These are phyloP conservation scores for Echium plantagineum DNA, from an alignment of 257 asterid species.

Conservation along the genomic window DNA sequence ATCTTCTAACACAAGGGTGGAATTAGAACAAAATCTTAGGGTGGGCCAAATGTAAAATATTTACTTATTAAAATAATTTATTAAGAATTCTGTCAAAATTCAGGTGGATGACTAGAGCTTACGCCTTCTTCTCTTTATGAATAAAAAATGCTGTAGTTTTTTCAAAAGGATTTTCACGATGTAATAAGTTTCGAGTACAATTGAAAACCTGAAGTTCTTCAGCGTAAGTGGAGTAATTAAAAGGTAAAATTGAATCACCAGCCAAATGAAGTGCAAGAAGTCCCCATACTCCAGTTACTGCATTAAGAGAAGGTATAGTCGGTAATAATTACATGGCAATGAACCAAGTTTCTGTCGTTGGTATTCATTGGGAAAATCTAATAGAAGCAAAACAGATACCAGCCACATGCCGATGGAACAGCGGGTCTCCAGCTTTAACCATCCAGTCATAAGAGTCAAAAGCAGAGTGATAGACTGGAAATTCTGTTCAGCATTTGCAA, in stretches of 20 bases:
- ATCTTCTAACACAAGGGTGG: no score
- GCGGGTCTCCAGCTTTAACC: conserved; percentile 68
- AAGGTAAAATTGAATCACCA: conserved; percentile 69
- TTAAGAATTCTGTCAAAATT: no score
- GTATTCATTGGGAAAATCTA: not conserved
- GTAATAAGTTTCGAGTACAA: not conserved
- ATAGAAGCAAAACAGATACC: conserved; percentile 28
- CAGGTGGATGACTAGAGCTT: no score
- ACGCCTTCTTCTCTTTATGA: no score
- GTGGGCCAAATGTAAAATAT: no score
- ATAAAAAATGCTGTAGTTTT: no score
- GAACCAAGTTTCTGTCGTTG: not conserved
- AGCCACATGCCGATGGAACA: conserved; percentile 77
- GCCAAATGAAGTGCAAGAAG: conserved; percentile 80
- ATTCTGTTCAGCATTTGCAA: conserved; percentile 33
- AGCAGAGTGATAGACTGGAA: conserved; percentile 91
- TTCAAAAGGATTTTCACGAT: no score
- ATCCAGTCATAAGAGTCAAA: conserved; percentile 91
- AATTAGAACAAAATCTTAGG: no score
- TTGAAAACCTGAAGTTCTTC: conserved; percentile 54
- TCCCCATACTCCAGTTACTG: conserved; percentile 90
- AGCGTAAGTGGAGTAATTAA: conserved; percentile 73
- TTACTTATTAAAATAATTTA: no score
- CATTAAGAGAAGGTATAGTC: conserved; percentile 6
- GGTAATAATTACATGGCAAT: conserved; percentile 2